Percentiles rank a stretch among this genome's conserved stretches.
Conservation (phyloP, 1,284 basidiomycete species). For the Singerocomus rubriflavus region DNA sequence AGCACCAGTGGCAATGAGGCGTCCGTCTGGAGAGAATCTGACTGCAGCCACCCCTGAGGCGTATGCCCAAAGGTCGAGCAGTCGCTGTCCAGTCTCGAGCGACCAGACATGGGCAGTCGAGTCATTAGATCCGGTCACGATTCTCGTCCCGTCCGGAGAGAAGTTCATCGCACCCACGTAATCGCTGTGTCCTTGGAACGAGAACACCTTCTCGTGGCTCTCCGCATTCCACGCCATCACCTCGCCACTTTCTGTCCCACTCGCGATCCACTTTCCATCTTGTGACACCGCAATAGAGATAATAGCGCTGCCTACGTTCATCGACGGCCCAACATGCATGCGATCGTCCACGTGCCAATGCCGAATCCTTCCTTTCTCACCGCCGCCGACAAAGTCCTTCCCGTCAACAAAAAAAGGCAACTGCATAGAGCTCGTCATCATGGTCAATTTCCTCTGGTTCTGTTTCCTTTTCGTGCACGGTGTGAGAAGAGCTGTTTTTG, state of each 20-base stretch:
- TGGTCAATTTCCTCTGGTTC: neutral
- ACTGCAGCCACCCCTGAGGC: neutral
- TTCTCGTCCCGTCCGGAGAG: constrained; percentile 4
- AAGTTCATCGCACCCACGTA: constrained; percentile 6
- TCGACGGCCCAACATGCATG: neutral
- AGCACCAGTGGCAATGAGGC: constrained; percentile 7
- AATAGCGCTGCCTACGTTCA: neutral
- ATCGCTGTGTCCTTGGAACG: neutral
- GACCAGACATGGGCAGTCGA: constrained; percentile 8
- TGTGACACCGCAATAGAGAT: constrained; percentile 6
- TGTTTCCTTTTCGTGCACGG: neutral
- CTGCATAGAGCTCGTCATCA: neutral
- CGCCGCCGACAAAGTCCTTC: constrained; percentile 3
- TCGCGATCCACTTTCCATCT: constrained; percentile 13
- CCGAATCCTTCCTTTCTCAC: neutral
- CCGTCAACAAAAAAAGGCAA: constrained; percentile 4
- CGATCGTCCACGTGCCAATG: constrained; percentile 10
- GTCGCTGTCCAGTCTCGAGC: neutral
- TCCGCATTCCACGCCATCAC: constrained; percentile 10
- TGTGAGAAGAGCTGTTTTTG: neutral
- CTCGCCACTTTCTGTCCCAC: constrained; percentile 1
- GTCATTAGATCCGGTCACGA: constrained; percentile 11
- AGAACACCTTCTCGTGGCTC: neutral
- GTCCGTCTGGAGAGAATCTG: constrained; percentile 16
- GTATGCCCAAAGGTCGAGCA: neutral